Conservation (phyloP, 2,329 filamentous ascomycete genomes). For the Aureobasidium zeae region DNA sequence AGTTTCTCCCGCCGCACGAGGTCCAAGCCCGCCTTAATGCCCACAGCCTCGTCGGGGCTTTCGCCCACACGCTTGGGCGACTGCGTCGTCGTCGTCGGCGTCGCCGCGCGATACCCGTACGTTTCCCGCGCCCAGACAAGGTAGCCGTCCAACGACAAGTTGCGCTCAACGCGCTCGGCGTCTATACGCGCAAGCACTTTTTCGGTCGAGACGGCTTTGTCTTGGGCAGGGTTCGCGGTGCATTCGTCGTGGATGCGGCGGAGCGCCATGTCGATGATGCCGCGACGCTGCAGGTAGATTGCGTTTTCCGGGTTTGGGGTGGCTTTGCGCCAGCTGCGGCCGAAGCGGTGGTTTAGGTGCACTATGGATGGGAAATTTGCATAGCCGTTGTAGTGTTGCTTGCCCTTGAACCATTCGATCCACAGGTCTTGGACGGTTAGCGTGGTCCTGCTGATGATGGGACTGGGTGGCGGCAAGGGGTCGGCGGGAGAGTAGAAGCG, state of each 20-base stretch:
- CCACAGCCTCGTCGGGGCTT: neutral
- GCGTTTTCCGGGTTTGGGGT: neutral
- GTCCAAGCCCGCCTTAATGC: neutral
- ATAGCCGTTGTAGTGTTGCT: neutral
- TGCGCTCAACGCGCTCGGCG: neutral
- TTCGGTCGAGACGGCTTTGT: neutral
- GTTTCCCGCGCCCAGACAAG: constrained; percentile 1
- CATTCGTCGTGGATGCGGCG: neutral
- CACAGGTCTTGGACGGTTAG: constrained; percentile 2
- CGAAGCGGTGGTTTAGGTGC: neutral
- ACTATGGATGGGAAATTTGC: constrained; percentile 1
- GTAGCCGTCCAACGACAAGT: neutral
- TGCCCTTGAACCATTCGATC: constrained; percentile 7
- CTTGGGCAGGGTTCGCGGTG: too few species aligned
- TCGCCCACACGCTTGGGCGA: neutral
- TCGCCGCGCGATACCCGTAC: constrained; percentile 1
- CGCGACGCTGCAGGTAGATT: constrained; percentile 4
- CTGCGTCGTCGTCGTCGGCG: neutral
- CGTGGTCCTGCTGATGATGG: neutral
- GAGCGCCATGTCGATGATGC: constrained; percentile 2
- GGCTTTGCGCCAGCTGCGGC: neutral
- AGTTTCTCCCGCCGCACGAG: too few species aligned
- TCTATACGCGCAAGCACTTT: neutral
- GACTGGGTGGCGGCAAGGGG: neutral
- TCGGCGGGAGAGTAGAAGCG: neutral